These are phyloP conservation scores for Ilyonectria robusta DNA, from an alignment of 2,329 filamentous ascomycete genomes.

Conservation along the genomic window DNA sequence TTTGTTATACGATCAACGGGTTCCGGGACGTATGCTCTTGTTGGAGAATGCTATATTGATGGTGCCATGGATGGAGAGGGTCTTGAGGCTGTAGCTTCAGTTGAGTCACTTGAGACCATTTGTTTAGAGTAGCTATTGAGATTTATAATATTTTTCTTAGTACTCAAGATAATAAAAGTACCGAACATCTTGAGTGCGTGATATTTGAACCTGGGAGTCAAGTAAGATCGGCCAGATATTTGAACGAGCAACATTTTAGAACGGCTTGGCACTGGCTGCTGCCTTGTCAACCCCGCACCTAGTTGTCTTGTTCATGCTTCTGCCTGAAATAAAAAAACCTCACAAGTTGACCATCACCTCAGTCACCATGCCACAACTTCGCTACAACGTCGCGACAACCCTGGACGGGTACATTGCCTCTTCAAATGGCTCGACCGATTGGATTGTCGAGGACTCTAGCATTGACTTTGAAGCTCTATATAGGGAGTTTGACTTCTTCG, in stretches of 20 bases:
- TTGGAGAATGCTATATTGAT: not conserved
- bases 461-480: slow-evolving; percentile 53
- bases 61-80: not conserved
- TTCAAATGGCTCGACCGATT: slow-evolving; percentile 45
- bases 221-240: not conserved
- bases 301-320: not conserved
- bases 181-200: too few species aligned
- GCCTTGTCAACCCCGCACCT: not conserved
- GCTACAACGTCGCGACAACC: slow-evolving; percentile 53
- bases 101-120: not conserved
- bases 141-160: too few species aligned
- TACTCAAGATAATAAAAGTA: too few species aligned
- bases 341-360: too few species aligned
- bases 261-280: not conserved
- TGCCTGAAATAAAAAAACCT: not conserved
- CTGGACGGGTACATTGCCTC: slow-evolving; percentile 56
- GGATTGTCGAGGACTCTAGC: slow-evolving; percentile 50
- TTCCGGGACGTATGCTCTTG: not conserved
- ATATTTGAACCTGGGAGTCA: too few species aligned
- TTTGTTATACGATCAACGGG: not conserved
- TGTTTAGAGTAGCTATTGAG: not conserved
- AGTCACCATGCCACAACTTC: slow-evolving; percentile 40
- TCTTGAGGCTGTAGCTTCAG: not conserved
- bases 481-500: slow-evolving; percentile 49
- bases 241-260: not conserved